Base-by-base conservation (phyloP, 805 yeast genomes). In the Lipomyces orientalis region DNA sequence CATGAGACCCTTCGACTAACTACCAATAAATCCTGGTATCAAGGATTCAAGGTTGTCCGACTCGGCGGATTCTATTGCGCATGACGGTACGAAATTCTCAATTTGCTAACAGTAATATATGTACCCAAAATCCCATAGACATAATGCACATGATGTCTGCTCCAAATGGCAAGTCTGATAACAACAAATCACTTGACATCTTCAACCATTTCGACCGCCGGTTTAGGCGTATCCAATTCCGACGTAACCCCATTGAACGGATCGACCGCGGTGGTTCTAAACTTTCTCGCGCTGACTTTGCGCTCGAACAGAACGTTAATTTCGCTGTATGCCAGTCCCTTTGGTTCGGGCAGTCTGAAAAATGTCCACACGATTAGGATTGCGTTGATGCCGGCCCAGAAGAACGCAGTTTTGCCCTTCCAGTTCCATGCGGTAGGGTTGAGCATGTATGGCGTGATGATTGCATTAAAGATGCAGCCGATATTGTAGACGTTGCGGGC, bases 301-400 rank as follows among this genome's bases (percentile, higher is more conserved):
- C 37, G 9, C 22, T 34, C 56, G 76, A 87, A 88, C 78, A 87
- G 77, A 63, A 79, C 78, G 76, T 87, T 90, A 73, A 88, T 78
- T 73, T 87, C 90, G 59, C 86, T 88, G 74, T 80, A 86, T 0
- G 90, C 85, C 75, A 87, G 81, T 57, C 82, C 83, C 71, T 81
- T 80, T 34, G 89, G 85, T 75, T 88, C 90, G 5, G 91, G 90
- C 61, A 87, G 78, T 60, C 84, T 82, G 76, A 85, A 83, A 76
- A 78, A 82, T 39, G 80, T 76, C 86, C 87, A 85, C 49, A 78
- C 68, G 6, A 81, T 29, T 25, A 79, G 73, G 12, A 76, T 2
- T 6, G 78, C 55, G 22, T 78, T 74, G 16, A 75, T 72, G 0
- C 81, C 86, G 57, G 81, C 83, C 81, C 56, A 62, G 63, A 66